phyloP scores from a whole-genome alignment of 2,329 filamentous ascomycete genomes.

The Penicillium sp. region DNA sequence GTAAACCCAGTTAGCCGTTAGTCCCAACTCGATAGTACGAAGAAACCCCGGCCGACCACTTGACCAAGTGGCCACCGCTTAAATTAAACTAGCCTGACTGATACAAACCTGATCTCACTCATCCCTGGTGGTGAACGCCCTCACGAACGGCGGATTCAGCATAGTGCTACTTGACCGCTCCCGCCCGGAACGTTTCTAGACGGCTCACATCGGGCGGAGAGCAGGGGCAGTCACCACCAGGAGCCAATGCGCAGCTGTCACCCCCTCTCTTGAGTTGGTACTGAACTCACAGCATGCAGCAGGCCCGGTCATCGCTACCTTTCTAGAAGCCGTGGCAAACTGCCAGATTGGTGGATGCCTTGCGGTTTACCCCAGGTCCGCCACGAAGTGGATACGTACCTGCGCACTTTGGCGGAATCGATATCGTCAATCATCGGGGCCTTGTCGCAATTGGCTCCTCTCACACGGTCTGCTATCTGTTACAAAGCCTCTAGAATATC shows the following conservation, averaged over 20 bases:
- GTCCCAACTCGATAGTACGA: neutral
- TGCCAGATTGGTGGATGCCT: slow-evolving; percentile 28
- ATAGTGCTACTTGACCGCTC: slow-evolving; percentile 16
- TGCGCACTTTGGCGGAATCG: slow-evolving; percentile 27
- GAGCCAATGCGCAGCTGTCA: slow-evolving; percentile 23
- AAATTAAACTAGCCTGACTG: neutral
- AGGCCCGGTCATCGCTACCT: slow-evolving; percentile 22
- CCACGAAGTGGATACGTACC: slow-evolving; percentile 30
- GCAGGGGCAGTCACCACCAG: slow-evolving; percentile 7
- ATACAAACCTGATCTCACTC: neutral
- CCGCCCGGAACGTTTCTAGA: slow-evolving; percentile 19
- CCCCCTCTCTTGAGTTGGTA: slow-evolving; percentile 18
- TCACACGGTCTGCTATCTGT: slow-evolving; percentile 20
- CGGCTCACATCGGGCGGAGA: slow-evolving; percentile 27
- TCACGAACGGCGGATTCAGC: slow-evolving; percentile 12
- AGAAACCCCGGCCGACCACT: neutral
- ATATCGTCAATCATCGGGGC: slow-evolving; percentile 31
- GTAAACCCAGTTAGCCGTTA: neutral
- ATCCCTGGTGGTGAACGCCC: slow-evolving; percentile 2
- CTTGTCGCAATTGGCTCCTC: slow-evolving; percentile 34
- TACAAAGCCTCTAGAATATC: slow-evolving; percentile 30
- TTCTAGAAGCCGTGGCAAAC: slow-evolving; percentile 29
- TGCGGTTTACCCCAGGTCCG: slow-evolving; percentile 38
- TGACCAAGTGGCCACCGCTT: slow-evolving; percentile 1
- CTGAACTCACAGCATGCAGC: slow-evolving; percentile 16